Conservation (phyloP, 2,329 filamentous ascomycete species). For the Mycogone perniciosa region DNA sequence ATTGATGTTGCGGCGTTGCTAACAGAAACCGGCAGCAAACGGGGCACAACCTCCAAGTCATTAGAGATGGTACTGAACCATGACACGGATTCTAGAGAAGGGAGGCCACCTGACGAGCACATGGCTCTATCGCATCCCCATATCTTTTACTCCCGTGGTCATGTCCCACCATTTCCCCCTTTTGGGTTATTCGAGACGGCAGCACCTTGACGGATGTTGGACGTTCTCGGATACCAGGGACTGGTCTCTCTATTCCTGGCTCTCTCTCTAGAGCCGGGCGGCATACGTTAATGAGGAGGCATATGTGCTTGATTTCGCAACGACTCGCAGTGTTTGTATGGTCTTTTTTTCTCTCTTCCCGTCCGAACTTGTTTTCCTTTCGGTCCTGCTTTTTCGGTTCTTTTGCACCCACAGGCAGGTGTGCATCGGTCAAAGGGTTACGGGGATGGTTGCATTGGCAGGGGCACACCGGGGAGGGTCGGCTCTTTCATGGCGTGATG, state of each 20-base stretch:
- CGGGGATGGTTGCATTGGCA: conserved; percentile 10
- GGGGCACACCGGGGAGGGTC: conserved; percentile 9
- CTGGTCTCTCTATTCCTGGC: neutral
- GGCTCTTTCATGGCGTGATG: conserved; percentile 15
- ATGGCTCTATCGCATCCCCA: too few species aligned
- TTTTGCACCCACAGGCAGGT: conserved; percentile 4
- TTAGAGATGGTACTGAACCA: conserved; percentile 16
- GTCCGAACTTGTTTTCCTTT: conserved; percentile 8
- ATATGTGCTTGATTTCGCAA: conserved; percentile 3
- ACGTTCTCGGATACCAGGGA: too few species aligned
- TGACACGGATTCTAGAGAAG: conserved; percentile 20
- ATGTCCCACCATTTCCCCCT: too few species aligned
- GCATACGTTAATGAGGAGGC: conserved; percentile 10
- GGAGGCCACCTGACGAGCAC: conserved; percentile 15
- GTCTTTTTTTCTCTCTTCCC: conserved; percentile 3
- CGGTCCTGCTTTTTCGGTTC: conserved; percentile 7
- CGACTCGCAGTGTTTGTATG: conserved; percentile 6
- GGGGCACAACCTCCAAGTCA: conserved; percentile 30
- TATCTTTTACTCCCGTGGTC: too few species aligned
- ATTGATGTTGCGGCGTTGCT: neutral
- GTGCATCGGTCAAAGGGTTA: conserved; percentile 11
- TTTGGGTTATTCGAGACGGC: too few species aligned
- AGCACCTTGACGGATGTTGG: too few species aligned
- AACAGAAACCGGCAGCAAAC: conserved; percentile 22
- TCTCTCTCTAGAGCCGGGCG: neutral